Evolutionary conservation across 2,329 filamentous ascomycete genomes (phyloP).

Genomic region (Penicillium sp.): DNA sequence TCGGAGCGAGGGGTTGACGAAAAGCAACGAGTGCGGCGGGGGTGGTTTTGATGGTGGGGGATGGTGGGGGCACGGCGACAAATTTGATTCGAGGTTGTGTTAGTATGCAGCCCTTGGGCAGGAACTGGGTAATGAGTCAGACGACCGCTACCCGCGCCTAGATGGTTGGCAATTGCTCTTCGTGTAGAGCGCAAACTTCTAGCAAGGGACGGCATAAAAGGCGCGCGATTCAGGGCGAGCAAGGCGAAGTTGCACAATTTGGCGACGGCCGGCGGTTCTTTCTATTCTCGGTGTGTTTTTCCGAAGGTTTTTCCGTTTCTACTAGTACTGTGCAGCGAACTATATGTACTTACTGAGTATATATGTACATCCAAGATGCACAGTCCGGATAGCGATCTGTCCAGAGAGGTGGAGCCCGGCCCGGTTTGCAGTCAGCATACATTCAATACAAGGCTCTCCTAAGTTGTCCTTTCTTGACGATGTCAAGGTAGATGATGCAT

Average conservation of each 20-base stretch:
- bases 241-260: conserved; percentile 16
- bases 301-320: conserved; percentile 23
- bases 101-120: conserved; percentile 21
- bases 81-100: conserved; percentile 31
- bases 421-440: no score
- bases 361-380: background rate
- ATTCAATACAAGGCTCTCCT: no score
- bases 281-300: conserved; percentile 18
- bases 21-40: conserved; percentile 32
- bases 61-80: conserved; percentile 32
- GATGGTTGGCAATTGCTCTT: conserved; percentile 33
- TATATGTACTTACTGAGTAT: no score
- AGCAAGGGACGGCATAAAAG: conserved; percentile 37
- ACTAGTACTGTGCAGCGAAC: no score
- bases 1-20: conserved; percentile 24
- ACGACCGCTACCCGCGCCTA: conserved; percentile 19
- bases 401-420: no score
- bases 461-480: no score
- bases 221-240: conserved; percentile 18
- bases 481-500: no score
- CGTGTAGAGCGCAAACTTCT: conserved; percentile 31
- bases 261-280: conserved; percentile 19
- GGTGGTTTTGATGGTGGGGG: conserved; percentile 32
- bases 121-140: conserved; percentile 21
- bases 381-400: background rate